Percentiles rank a stretch among this genome's conserved stretches.
phyloP scores from a whole-genome alignment of 2,329 filamentous ascomycete species.

The Trichoderma simmonsii region DNA sequence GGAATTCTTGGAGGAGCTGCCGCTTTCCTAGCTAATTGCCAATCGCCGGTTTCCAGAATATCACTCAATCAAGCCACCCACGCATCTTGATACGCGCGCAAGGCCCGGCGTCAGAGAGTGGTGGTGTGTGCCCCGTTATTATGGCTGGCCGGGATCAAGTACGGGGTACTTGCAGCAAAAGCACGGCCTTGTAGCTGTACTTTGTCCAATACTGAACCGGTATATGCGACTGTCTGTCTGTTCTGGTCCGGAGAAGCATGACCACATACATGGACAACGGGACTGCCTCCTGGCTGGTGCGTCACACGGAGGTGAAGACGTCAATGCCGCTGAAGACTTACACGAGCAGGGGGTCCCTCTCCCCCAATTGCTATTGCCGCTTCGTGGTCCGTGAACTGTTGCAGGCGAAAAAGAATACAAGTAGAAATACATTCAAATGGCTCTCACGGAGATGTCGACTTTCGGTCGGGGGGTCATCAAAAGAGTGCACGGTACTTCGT shows the following conservation, averaged over 20 bases:
- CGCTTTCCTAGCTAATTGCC: background rate
- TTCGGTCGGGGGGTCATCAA: background rate
- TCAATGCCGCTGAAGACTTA: conserved; percentile 1
- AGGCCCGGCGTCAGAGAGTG: background rate
- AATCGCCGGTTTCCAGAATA: conserved; percentile 15
- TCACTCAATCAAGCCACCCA: conserved; percentile 16
- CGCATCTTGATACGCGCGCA: conserved; percentile 7
- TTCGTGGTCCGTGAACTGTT: background rate
- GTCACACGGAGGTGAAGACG: background rate
- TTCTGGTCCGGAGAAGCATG: background rate
- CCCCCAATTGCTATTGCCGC: background rate
- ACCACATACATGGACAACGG: background rate
- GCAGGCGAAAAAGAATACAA: background rate
- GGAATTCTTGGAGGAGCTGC: conserved; percentile 4
- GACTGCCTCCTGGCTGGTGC: conserved; percentile 10
- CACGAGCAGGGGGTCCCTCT: background rate
- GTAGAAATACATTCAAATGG: background rate
- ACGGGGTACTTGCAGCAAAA: conserved; percentile 2
- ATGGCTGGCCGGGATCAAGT: background rate
- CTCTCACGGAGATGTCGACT: conserved; percentile 9
- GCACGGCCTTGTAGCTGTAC: background rate
- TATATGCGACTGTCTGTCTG: background rate
- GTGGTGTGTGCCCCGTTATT: conserved; percentile 1
- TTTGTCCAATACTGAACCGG: background rate
- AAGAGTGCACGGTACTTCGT: background rate